Evolutionary conservation across 1,139 yeast species (phyloP), one percentile per base, ranked within the genome.

Genomic region (Sugiyamaella neomexicana): DNA sequence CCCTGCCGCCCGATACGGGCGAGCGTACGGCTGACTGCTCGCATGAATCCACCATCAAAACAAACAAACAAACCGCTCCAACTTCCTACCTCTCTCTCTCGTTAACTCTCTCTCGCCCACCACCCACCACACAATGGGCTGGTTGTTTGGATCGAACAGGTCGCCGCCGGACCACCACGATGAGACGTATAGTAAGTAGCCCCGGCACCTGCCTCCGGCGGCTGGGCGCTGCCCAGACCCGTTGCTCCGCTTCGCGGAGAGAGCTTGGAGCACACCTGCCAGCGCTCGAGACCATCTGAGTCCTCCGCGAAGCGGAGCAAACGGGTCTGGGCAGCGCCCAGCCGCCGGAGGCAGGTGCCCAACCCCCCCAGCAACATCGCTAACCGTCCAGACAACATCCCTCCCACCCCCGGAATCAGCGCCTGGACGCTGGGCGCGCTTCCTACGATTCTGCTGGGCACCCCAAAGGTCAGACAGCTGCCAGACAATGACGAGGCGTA

Each of bases 321-420:
- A 20, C 36, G 36, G 36, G 36, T 31, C 36, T 31, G 27, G 42
- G 42, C 42, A 39, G 42, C 25, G 20, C 16, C n/a, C 32, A 25
- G 25, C 34, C 40, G 40, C 40, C 40, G 16, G 32, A 40, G 34
- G 47, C 37, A 32, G 16, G 15, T n/a, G n/a, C n/a, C 25, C 25
- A 20, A 3, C 25, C 25, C 25, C 5, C 25, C 13, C 43, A 8
- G 5, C 27, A n/a, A 20, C 10, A 5, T 16, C n/a, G 17, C 44
- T 34, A 36, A 45, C 49, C 8, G 12, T 20, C 5, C 13, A 48
- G 59, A 50, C 9, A 53, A 42, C 9, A 47, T 61, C 5, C 65
- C 65, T 8, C 60, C 53, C 10, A 62, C 65, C 2, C 65, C 65
- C 1, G 65, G 64, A 10, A 52, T 61, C 5, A 59, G 56, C 20